phyloP scores from a whole-genome alignment of 768 basidiomycete genomes.

The Pleurotus salmoneostramineus region DNA sequence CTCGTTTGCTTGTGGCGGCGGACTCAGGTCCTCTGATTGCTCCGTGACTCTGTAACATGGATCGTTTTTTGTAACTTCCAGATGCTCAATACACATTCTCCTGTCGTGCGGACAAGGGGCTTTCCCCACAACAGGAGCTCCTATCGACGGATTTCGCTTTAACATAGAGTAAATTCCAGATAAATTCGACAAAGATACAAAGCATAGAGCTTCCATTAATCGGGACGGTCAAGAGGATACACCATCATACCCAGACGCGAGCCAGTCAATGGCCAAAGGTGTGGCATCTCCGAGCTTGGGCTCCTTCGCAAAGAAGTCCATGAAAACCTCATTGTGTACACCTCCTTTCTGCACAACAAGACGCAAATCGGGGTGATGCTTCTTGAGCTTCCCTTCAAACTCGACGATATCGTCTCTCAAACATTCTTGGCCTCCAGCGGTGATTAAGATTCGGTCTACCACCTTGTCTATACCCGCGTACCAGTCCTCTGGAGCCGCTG shows the following conservation, averaged over 20 bases:
- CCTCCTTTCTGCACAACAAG: conserved; percentile 14
- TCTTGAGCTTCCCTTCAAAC: conserved; percentile 14
- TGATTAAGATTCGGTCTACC: conserved; percentile 30
- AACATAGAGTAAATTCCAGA: too few species aligned
- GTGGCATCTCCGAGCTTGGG: conserved; percentile 7
- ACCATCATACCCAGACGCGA: not conserved
- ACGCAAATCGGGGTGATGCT: conserved; percentile 2
- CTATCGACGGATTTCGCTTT: too few species aligned
- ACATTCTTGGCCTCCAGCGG: conserved; percentile 29
- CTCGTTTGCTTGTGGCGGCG: too few species aligned
- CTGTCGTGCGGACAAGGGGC: too few species aligned
- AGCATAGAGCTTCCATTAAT: too few species aligned
- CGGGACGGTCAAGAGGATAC: too few species aligned
- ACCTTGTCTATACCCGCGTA: conserved; percentile 25
- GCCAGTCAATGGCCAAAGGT: conserved; percentile 7
- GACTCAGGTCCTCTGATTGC: too few species aligned
- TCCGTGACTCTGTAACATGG: too few species aligned
- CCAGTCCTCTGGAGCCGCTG: conserved; percentile 26
- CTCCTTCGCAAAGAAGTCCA: conserved; percentile 12
- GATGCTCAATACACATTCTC: too few species aligned
- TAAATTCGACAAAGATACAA: too few species aligned
- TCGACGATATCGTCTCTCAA: conserved; percentile 26
- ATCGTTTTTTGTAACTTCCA: too few species aligned
- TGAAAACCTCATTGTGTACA: conserved; percentile 12
- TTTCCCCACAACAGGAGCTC: too few species aligned